Evolutionary conservation across 768 basidiomycete species (phyloP).

Genomic region (Mycena rebaudengoi): DNA sequence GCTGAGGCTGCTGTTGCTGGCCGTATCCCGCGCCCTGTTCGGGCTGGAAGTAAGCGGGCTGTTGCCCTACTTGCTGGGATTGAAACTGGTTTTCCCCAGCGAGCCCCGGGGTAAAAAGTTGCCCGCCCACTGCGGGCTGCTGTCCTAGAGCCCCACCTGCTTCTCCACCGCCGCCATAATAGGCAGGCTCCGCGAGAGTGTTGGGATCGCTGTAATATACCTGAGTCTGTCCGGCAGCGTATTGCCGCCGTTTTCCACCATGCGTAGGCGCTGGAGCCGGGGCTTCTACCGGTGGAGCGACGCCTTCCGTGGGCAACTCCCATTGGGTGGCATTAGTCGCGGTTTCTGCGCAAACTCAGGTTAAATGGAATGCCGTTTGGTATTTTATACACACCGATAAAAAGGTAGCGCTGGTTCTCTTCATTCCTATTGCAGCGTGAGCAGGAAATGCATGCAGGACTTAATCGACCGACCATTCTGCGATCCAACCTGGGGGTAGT

Average conservation of each 20-base stretch:
- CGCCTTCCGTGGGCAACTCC: slow-evolving; percentile 72
- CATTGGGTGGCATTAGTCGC: slow-evolving; percentile 87
- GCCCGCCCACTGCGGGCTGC: slow-evolving; percentile 50
- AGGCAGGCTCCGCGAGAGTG: slow-evolving; percentile 51
- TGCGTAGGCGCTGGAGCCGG: slow-evolving; percentile 60
- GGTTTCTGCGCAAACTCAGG: slow-evolving; percentile 64
- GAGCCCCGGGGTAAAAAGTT: slow-evolving; percentile 89
- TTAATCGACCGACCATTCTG: slow-evolving; percentile 74
- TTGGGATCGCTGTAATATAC: slow-evolving; percentile 72
- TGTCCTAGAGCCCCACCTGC: slow-evolving; percentile 34
- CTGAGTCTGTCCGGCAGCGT: slow-evolving; percentile 93
- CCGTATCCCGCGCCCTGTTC: slow-evolving; percentile 39
- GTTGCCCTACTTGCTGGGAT: slow-evolving; percentile 58
- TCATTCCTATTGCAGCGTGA: slow-evolving; percentile 67
- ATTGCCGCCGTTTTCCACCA: slow-evolving; percentile 81
- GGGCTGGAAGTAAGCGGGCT: slow-evolving; percentile 42
- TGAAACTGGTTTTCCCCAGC: slow-evolving; percentile 74
- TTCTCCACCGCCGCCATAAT: slow-evolving; percentile 46
- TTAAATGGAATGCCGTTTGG: slow-evolving; percentile 13
- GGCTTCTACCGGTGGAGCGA: slow-evolving; percentile 46
- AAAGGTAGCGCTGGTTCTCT: slow-evolving; percentile 83
- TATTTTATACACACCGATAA: slow-evolving; percentile 74
- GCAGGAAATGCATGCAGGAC: neutral
- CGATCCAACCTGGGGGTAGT: slow-evolving; percentile 91
- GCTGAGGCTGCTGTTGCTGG: slow-evolving; percentile 47